A percentile compares a stretch with the other conserved stretches of the same genome.
Evolutionary conservation across 2,329 filamentous ascomycete species (phyloP).

Genomic region (Thielaviopsis ethacetica): DNA sequence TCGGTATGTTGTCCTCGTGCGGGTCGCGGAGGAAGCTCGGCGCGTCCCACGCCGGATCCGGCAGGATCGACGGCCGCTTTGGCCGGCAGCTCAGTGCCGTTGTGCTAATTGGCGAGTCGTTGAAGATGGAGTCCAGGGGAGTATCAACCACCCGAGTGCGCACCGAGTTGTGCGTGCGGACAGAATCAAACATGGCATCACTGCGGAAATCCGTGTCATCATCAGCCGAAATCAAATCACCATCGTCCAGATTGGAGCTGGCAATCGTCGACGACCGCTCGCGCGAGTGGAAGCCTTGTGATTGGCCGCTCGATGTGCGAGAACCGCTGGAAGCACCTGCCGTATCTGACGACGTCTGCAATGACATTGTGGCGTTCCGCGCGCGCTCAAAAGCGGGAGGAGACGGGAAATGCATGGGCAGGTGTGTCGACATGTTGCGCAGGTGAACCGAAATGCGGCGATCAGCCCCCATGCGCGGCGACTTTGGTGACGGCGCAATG

Average conservation of each 20-base stretch:
- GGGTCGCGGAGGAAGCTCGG: constrained; percentile 28
- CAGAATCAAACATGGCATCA: constrained; percentile 61
- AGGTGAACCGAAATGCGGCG: background rate
- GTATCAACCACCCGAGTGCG: constrained; percentile 51
- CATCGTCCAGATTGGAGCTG: constrained; percentile 52
- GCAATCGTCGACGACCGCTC: constrained; percentile 41
- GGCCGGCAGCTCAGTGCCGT: constrained; percentile 22
- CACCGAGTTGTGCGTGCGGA: constrained; percentile 53
- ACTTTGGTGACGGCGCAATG: background rate
- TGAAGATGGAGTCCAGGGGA: constrained; percentile 64
- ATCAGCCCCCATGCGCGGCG: background rate
- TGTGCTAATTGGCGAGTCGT: constrained; percentile 54
- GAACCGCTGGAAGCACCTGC: constrained; percentile 18
- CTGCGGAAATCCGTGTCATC: constrained; percentile 67
- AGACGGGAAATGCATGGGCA: constrained; percentile 6
- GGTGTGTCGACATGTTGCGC: constrained; percentile 14
- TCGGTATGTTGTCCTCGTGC: constrained; percentile 41
- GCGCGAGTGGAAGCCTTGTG: constrained; percentile 15
- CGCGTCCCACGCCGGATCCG: constrained; percentile 11
- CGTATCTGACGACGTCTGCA: constrained; percentile 26
- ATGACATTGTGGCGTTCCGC: constrained; percentile 17
- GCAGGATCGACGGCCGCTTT: constrained; percentile 10
- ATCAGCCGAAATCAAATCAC: constrained; percentile 49
- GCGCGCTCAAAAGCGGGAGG: constrained; percentile 14
- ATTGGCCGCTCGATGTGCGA: constrained; percentile 5